Conservation (phyloP, 164 flowering plant species). For the Sedum album region DNA sequence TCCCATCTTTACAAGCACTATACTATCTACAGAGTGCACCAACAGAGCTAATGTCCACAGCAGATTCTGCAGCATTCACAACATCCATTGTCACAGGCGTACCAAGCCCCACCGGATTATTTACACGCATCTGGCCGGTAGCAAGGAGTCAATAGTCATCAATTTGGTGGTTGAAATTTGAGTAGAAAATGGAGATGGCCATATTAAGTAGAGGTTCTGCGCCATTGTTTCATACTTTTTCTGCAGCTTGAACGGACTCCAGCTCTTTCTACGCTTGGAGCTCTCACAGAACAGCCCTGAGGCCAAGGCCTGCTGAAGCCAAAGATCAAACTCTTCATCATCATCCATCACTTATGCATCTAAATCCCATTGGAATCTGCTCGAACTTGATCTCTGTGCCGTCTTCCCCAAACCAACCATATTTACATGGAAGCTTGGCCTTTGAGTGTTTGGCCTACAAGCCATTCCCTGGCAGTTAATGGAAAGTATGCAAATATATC, state of each 20-base stretch:
- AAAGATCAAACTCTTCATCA: too few relatives aligned
- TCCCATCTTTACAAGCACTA: too few relatives aligned
- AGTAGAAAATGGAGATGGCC: too few relatives aligned
- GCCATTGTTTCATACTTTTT: conserved; percentile 71
- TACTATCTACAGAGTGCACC: background rate
- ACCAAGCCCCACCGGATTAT: background rate
- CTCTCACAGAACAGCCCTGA: too few relatives aligned
- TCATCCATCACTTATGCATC: conserved; percentile 87
- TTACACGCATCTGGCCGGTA: background rate
- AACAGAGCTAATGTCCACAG: background rate
- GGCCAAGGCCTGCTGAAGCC: too few relatives aligned
- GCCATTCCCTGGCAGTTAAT: too few relatives aligned
- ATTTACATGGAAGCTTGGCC: conserved; percentile 96
- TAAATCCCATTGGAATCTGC: conserved; percentile 79
- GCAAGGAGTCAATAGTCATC: background rate
- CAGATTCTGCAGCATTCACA: background rate
- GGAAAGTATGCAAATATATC: too few relatives aligned
- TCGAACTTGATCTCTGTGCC: conserved; percentile 57
- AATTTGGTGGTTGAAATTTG: background rate
- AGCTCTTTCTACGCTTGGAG: conserved; percentile 82
- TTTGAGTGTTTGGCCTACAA: conserved; percentile 88
- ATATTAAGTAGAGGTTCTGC: conserved; percentile 26
- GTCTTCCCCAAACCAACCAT: too few relatives aligned
- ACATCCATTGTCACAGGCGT: background rate
- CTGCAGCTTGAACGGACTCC: conserved; percentile 89